These are phyloP conservation scores for Gossypium arboreum DNA, from an alignment of 345 rosid genomes.

Conservation along the genomic window DNA sequence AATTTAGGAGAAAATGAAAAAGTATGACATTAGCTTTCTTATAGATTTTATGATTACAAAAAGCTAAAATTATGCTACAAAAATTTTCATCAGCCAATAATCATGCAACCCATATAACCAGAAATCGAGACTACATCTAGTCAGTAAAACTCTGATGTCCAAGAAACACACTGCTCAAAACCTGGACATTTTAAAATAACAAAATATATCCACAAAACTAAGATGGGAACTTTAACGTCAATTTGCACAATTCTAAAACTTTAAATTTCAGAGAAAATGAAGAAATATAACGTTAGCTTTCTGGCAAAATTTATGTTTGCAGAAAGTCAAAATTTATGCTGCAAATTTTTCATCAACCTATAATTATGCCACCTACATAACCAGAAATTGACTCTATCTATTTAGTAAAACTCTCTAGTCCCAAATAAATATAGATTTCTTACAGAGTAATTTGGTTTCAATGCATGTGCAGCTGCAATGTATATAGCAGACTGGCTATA, in stretches of 20 bases:
- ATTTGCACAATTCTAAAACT: not conserved
- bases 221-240: not conserved
- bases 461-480: constrained; percentile 97
- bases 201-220: not conserved
- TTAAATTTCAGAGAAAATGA: not conserved
- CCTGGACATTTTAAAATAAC: constrained; percentile 26
- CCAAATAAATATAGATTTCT: not conserved
- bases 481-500: constrained; percentile 97
- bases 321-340: not conserved
- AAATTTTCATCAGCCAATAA: not conserved
- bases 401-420: not conserved
- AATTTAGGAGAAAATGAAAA: not conserved
- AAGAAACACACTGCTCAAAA: constrained; percentile 65
- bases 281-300: constrained; percentile 1
- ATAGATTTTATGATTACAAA: not conserved
- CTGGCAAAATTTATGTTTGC: not conserved
- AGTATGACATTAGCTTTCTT: not conserved
- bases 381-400: not conserved
- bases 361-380: not conserved
- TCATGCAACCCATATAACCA: not conserved
- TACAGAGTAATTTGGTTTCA: constrained; percentile 92
- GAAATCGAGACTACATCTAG: not conserved
- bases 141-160: not conserved
- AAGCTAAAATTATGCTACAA: not conserved
- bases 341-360: not conserved